These are phyloP conservation scores for Botrytis squamosa DNA, from an alignment of 2,329 filamentous ascomycete genomes.

Conservation along the genomic window DNA sequence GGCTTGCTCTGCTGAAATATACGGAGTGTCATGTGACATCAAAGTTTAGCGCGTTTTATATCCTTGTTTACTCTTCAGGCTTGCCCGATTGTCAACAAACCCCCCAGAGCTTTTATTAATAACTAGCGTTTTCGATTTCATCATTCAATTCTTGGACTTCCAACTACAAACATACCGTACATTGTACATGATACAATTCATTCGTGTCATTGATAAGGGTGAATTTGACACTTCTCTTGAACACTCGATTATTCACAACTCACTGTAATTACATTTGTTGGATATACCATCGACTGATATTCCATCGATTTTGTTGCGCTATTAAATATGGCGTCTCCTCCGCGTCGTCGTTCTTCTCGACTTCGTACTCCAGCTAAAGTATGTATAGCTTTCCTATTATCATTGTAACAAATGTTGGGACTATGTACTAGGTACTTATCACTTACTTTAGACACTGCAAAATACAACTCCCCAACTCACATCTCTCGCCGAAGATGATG, in stretches of 20 bases:
- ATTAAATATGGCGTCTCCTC: conserved; percentile 30
- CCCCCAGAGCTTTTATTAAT: background rate
- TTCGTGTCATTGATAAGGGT: background rate
- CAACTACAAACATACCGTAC: background rate
- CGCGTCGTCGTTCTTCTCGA: conserved; percentile 39
- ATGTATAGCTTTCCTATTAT: conserved; percentile 23
- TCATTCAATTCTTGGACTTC: conserved; percentile 4
- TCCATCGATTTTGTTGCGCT: background rate
- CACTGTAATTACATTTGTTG: background rate
- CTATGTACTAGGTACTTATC: background rate
- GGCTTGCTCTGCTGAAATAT: background rate
- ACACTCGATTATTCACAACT: background rate
- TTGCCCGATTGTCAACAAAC: conserved; percentile 16
- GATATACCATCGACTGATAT: background rate
- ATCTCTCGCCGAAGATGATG: conserved; percentile 37
- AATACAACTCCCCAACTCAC: conserved; percentile 31
- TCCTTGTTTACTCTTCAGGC: conserved; percentile 17
- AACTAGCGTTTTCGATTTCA: conserved; percentile 10
- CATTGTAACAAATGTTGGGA: background rate
- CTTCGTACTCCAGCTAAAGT: conserved; percentile 39
- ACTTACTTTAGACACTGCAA: conserved; percentile 23
- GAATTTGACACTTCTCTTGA: background rate
- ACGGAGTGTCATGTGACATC: background rate
- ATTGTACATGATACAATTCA: background rate
- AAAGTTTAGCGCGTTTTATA: background rate